Base-by-base conservation (phyloP, 768 basidiomycete species). In the Russula ochroleuca region DNA sequence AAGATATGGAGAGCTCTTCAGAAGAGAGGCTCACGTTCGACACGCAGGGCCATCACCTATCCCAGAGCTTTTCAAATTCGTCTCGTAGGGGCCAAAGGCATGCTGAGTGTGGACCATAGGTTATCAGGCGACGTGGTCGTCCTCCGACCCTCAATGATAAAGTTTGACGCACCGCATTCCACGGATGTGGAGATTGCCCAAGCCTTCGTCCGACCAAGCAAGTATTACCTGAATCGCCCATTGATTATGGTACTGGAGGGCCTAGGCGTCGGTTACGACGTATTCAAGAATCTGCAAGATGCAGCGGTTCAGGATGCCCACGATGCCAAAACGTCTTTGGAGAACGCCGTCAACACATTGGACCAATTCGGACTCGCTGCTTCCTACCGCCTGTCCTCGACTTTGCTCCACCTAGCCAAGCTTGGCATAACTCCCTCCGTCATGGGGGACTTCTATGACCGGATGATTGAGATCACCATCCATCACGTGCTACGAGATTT, bases 401-500 rank as follows among this genome's bases (percentile, higher is more conserved):
- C 83, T 2, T 73, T 88, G 67, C 67, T 76, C 2, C 77, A 73
- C 58, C 73, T 89, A 19, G 73, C 76, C 25, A 85, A 82, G 69
- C 74, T 85, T 19, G 79, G 74, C 3, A 61, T 85, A 19, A 64
- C 65, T 11, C 74, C 75, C 35, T 68, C 77, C 13, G 64, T 70
- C 0, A 70, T 72, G 7, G 78, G 83, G 69, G 65, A 59, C 2
- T 87, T 87, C 67, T 85, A 84, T 70, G 64, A 75, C 17, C 78
- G 78, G 51, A 77, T 82, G 70, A 73, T 87, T 67, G 77, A 80
- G 35, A 82, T 79, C 65, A 80, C 82, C 1, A 75, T 82, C 33
- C 78, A 87, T 66, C 87, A 89, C 62, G 75, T 86, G n/a, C 77
- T 90, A 8, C 80, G 88, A 41, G 77, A 82, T 52, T 75, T 89